Base-by-base conservation (phyloP, 768 basidiomycete species). In the Pleurotus giganteus region DNA sequence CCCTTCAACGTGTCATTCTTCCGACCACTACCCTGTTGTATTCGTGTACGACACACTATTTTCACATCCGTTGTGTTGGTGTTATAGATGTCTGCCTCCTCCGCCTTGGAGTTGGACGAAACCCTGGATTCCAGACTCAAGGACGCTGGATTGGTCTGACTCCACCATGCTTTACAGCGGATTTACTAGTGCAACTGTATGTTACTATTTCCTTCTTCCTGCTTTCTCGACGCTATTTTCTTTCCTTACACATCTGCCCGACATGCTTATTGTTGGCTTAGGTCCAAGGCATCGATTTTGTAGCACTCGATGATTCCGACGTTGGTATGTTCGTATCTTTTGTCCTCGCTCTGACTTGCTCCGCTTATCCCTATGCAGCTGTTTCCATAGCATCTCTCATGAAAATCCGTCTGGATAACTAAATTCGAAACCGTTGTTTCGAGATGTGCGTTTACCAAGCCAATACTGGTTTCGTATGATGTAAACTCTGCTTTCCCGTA, bases 61-160 rank as follows among this genome's bases (percentile, higher is more conserved):
- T 72, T 71, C 60, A 78, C 79, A 28, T 70, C 68, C 11, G 34
- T 36, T 28, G 34, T 17, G 9, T 7, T 17, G 12, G 19, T 8
- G 12, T 21, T n/a, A 19, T 37, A 51, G 49, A 37, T 51, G 11
- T 29, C 49, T 26, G 31, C 49, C n/a, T 34, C 49, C 9, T n/a
- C 23, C 21, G 31, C 34, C 19, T 34, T 23, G 12, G 49, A 34
- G 31, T 19, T 36, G 32, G 49, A 51, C 11, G 49, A 51, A 37
- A 24, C 31, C 4, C 49, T 51, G 13, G 49, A 51, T 23, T 36
- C 19, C 5, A 51, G 31, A 6, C 49, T 51, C 11, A 34, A 36
- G 7, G 49, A 34, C 21, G 49, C 49, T n/a, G 49, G 49, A 17
- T 32, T 51, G 26, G 49, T 51, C 49, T 51, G 34, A 51, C 15